These are phyloP conservation scores for Globisporangium carolinianum DNA, from an alignment of 352 stramenopile genomes.

Conservation along the genomic window DNA sequence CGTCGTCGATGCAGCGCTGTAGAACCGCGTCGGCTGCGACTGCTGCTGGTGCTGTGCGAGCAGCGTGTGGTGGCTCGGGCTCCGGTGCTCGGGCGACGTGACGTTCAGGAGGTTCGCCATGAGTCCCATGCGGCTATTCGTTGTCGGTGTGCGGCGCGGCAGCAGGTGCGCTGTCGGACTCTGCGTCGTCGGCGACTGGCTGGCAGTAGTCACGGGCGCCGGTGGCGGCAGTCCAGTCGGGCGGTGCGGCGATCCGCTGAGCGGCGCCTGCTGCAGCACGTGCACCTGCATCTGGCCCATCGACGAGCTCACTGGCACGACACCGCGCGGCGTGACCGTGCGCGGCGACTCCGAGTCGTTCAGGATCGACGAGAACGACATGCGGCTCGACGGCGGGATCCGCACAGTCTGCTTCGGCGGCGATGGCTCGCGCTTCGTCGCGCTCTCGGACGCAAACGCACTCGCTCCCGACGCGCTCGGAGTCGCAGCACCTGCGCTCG, in stretches of 20 bases:
- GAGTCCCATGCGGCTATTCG: slow-evolving; percentile 53
- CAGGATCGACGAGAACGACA: slow-evolving; percentile 87
- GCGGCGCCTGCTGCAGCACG: slow-evolving; percentile 8
- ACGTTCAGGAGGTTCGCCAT: slow-evolving; percentile 81
- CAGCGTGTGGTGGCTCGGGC: slow-evolving; percentile 32
- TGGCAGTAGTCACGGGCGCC: slow-evolving; percentile 17
- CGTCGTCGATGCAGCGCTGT: neutral
- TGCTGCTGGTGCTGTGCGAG: slow-evolving; percentile 34
- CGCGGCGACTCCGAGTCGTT: slow-evolving; percentile 71
- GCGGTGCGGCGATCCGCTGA: slow-evolving; percentile 12
- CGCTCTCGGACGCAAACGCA: neutral
- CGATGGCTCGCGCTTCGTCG: slow-evolving; percentile 4
- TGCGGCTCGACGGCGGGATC: slow-evolving; percentile 51
- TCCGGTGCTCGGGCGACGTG: slow-evolving; percentile 39
- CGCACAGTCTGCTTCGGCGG: slow-evolving; percentile 16
- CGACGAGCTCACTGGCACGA: slow-evolving; percentile 2
- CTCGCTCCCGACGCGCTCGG: neutral
- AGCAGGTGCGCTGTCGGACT: slow-evolving; percentile 63
- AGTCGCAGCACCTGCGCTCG: neutral
- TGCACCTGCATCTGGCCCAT: neutral
- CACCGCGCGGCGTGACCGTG: slow-evolving; percentile 10
- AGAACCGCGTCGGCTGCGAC: neutral
- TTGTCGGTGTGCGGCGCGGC: slow-evolving; percentile 22
- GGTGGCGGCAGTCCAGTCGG: slow-evolving; percentile 19
- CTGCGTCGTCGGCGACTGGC: slow-evolving; percentile 19